A percentile compares a stretch with the other conserved stretches of the same genome.
phyloP scores from a whole-genome alignment of 1,284 basidiomycete species.

The Pterulicium gracile region DNA sequence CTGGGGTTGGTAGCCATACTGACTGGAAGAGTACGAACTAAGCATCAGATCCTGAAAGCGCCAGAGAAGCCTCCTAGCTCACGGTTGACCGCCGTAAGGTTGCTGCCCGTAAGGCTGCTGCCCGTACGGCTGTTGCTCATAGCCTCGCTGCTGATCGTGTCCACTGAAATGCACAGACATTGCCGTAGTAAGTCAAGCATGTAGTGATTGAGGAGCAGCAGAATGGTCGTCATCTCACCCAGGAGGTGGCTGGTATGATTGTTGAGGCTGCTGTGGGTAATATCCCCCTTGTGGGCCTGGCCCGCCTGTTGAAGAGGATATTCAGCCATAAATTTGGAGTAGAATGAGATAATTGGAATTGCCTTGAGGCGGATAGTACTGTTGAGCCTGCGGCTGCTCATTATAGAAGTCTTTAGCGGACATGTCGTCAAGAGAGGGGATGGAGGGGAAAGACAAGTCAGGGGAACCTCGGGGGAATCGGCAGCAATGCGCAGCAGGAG shows the following conservation, averaged over 20 bases:
- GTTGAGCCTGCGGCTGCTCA: slow-evolving; percentile 33
- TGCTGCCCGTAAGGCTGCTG: neutral
- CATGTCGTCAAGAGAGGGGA: slow-evolving; percentile 28
- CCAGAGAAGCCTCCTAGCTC: slow-evolving; percentile 24
- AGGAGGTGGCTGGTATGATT: slow-evolving; percentile 38
- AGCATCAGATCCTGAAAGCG: slow-evolving; percentile 18
- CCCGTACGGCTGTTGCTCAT: no score
- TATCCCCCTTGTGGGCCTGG: slow-evolving; percentile 53
- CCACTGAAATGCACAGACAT: no score
- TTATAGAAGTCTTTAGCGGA: slow-evolving; percentile 68
- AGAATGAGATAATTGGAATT: slow-evolving; percentile 13
- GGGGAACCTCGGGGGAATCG: no score
- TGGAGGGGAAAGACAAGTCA: slow-evolving; percentile 13
- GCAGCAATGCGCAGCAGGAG: no score
- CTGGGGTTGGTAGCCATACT: slow-evolving; percentile 50
- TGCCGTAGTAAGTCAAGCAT: neutral
- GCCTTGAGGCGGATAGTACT: slow-evolving; percentile 65
- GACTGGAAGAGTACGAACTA: neutral
- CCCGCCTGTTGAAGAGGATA: slow-evolving; percentile 33
- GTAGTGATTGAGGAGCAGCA: slow-evolving; percentile 2
- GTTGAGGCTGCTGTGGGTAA: slow-evolving; percentile 67
- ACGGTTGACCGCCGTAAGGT: slow-evolving; percentile 20
- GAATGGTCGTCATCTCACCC: neutral
- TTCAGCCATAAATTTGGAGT: neutral
- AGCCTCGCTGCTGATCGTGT: no score